A percentile compares a stretch with the other conserved stretches of the same genome.
Evolutionary conservation across 345 rosid species (phyloP).

Genomic region (Populus ilicifolia): DNA sequence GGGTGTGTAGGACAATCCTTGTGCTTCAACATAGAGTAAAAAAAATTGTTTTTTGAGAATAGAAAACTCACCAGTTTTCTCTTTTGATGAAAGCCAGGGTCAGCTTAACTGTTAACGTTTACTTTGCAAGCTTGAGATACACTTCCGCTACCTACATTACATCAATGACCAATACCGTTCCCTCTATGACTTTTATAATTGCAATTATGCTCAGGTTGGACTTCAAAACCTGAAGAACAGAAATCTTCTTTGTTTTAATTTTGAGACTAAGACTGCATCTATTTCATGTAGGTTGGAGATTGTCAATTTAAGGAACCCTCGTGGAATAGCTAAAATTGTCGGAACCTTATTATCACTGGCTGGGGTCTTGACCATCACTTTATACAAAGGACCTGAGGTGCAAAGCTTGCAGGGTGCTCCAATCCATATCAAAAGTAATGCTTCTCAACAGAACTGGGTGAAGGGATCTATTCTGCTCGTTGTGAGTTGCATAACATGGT

Average conservation of each 20-base stretch:
- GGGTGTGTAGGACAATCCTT: constrained; percentile 13
- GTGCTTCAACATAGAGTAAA: not conserved
- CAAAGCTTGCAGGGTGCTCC: constrained; percentile 20
- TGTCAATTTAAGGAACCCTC: constrained; percentile 14
- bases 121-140: constrained; percentile 31
- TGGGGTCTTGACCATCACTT: constrained; percentile 16
- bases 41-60: not conserved
- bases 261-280: not conserved
- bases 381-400: constrained; percentile 25
- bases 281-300: constrained; percentile 19
- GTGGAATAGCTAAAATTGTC: constrained; percentile 14
- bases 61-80: not conserved
- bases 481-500: constrained; percentile 23
- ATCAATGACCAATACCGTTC: constrained; percentile 24
- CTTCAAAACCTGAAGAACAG: not conserved
- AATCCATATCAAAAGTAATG: constrained; percentile 14
- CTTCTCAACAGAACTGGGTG: constrained; percentile 19
- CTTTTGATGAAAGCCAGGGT: constrained; percentile 21
- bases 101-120: constrained; percentile 27
- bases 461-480: constrained; percentile 27
- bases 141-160: constrained; percentile 30
- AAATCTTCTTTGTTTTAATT: not conserved
- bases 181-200: constrained; percentile 18
- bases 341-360: constrained; percentile 20
- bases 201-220: constrained; percentile 25